Evolutionary conservation across 140 eudicot genomes (phyloP).

Genomic region (Cichorium intybus): DNA sequence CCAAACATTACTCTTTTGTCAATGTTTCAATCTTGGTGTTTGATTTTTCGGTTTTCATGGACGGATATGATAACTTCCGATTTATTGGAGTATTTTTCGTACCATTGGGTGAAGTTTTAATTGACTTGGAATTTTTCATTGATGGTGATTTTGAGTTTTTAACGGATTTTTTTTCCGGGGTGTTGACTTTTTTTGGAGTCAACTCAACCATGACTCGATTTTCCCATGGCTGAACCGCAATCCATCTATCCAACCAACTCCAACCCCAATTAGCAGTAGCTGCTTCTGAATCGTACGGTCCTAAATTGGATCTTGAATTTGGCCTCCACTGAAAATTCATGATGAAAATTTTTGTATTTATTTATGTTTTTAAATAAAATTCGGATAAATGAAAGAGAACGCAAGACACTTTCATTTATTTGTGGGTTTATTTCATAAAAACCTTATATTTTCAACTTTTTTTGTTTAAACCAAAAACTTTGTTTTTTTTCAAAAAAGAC

Average conservation of each 20-base stretch:
- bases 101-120: slow-evolving; percentile 39
- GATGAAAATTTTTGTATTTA: background rate
- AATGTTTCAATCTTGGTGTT: slow-evolving; percentile 26
- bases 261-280: slow-evolving; percentile 85
- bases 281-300: slow-evolving; percentile 36
- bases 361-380: no score
- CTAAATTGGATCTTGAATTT: slow-evolving; percentile 43
- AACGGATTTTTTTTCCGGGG: slow-evolving; percentile 31
- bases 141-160: slow-evolving; percentile 33
- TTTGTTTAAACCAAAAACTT: no score
- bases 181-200: slow-evolving; percentile 56
- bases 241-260: slow-evolving; percentile 98
- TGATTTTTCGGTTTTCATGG: slow-evolving; percentile 35
- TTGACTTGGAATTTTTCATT: slow-evolving; percentile 33
- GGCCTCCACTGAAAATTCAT: slow-evolving; percentile 79
- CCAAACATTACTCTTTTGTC: slow-evolving; percentile 9
- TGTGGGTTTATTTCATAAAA: no score
- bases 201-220: slow-evolving; percentile 45
- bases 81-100: slow-evolving; percentile 45
- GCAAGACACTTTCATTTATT: background rate
- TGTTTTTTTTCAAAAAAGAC: no score
- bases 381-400: background rate
- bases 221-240: slow-evolving; percentile 95
- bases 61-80: slow-evolving; percentile 58
- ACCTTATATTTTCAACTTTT: no score